A percentile compares a stretch with the other conserved stretches of the same genome.
Evolutionary conservation across 768 basidiomycete genomes (phyloP).

Genomic region (Pleurotus giganteus): DNA sequence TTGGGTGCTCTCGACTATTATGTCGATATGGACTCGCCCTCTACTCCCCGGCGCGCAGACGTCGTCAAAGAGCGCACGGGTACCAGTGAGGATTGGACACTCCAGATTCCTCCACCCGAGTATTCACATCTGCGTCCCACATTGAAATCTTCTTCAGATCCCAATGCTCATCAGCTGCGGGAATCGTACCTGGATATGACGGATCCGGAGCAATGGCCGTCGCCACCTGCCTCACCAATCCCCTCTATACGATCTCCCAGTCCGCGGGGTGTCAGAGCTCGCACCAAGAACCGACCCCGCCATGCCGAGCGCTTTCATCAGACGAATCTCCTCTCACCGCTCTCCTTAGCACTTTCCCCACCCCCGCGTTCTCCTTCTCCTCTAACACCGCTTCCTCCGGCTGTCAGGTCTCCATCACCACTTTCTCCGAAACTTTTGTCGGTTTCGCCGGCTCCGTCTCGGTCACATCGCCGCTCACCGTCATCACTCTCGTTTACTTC

Average conservation of each 20-base stretch:
- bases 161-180: neutral
- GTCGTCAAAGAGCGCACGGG: too few relatives aligned
- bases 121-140: neutral
- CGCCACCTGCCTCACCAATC: neutral
- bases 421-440: neutral
- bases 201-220: slow-evolving; percentile 3
- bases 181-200: slow-evolving; percentile 9
- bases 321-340: neutral
- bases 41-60: neutral
- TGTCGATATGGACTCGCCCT: neutral
- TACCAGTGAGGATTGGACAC: slow-evolving; percentile 6
- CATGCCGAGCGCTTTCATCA: neutral
- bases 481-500: neutral
- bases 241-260: neutral
- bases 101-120: neutral
- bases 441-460: neutral
- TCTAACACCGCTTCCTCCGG: neutral
- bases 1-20: neutral
- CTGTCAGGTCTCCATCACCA: neutral
- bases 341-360: neutral
- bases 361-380: neutral
- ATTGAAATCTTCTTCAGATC: neutral
- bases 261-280: neutral
- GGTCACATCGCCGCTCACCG: neutral
- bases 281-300: neutral